Conservation (phyloP, 1,139 yeast genomes). For the Candida glucosophila region DNA sequence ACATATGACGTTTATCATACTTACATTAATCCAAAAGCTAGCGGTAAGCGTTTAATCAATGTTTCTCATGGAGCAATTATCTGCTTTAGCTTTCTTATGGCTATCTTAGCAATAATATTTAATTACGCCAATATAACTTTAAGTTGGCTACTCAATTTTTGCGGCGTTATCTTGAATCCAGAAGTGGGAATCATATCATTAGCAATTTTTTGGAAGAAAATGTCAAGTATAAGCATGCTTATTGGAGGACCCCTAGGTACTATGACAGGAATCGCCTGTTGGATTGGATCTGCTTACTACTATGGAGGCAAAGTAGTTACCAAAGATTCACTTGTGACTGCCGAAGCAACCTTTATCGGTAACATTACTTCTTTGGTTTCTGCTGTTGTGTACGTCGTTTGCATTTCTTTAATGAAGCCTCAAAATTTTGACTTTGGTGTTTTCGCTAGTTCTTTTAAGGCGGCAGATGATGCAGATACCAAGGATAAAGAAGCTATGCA, state of each 20-base stretch:
- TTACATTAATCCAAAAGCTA: conserved; percentile 21
- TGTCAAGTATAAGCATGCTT: conserved; percentile 30
- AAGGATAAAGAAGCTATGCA: conserved; percentile 16
- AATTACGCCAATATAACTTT: conserved; percentile 17
- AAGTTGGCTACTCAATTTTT: conserved; percentile 18
- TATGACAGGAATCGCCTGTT: conserved; percentile 7
- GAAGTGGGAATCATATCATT: conserved; percentile 22
- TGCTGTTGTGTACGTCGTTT: conserved; percentile 14
- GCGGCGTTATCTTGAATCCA: conserved; percentile 21
- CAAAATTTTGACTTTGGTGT: conserved; percentile 14
- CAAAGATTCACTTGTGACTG: conserved; percentile 1
- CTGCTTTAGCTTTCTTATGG: conserved; percentile 17
- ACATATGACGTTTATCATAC: conserved; percentile 24
- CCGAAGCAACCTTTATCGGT: conserved; percentile 12
- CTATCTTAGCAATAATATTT: conserved; percentile 18
- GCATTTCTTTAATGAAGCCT: conserved; percentile 21
- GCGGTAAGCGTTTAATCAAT: conserved; percentile 19
- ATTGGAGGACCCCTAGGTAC: conserved; percentile 18
- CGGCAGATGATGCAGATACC: conserved; percentile 27
- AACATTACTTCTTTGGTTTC: conserved; percentile 25
- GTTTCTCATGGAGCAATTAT: conserved; percentile 18
- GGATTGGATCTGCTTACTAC: conserved; percentile 18
- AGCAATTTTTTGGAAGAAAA: conserved; percentile 37
- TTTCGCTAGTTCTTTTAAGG: conserved; percentile 11
- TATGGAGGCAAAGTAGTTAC: conserved; percentile 17